Percentiles rank a stretch among this genome's conserved stretches.
Conservation (phyloP, 257 asterid species). For the Rehmannia glutinosa region DNA sequence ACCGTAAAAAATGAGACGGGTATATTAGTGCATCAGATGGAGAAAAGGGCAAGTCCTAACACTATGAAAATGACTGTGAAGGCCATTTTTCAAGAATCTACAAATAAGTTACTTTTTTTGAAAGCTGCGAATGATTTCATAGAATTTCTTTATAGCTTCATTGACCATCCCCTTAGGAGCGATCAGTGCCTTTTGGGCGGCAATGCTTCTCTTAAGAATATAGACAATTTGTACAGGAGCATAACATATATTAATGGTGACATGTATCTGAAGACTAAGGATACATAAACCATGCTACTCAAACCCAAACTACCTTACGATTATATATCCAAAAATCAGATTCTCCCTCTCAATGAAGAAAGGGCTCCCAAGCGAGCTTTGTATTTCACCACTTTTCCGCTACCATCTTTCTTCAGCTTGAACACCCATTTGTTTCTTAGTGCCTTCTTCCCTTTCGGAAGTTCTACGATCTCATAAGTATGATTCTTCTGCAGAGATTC, state of each 20-base stretch:
- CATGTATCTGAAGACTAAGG: no score
- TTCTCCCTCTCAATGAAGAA: no score
- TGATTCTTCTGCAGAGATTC: no score
- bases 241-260: background rate
- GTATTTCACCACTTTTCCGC: no score
- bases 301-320: no score
- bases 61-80: background rate
- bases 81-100: background rate
- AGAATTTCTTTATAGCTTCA: constrained; percentile 10
- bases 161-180: constrained; percentile 11
- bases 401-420: no score
- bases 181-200: background rate
- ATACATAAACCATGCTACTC: no score
- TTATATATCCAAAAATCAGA: no score
- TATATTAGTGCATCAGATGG: background rate
- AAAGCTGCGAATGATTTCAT: constrained; percentile 15
- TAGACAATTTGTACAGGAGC: constrained; percentile 15
- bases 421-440: no score
- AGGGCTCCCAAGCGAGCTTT: no score
- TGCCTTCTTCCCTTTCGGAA: no score
- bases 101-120: constrained; percentile 10
- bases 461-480: no score
- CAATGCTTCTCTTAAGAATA: background rate
- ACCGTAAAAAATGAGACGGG: background rate
- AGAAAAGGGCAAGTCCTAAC: background rate